Conservation (phyloP, 2,329 filamentous ascomycete species). For the Monilinia fructigena region DNA sequence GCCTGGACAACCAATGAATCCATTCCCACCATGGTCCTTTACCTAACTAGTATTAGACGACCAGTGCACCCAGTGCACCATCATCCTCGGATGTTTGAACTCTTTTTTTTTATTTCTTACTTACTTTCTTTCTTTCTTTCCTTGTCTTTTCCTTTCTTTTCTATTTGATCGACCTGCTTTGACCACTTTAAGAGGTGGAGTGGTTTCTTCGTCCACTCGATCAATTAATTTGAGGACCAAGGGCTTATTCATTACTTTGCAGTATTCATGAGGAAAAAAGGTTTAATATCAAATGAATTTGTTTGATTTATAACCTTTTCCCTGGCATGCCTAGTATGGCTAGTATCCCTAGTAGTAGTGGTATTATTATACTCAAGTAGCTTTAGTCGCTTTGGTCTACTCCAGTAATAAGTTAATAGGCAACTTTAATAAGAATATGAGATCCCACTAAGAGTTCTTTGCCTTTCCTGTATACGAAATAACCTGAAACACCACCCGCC, state of each 20-base stretch:
- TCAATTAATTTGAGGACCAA: neutral
- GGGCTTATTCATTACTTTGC: too few relatives aligned
- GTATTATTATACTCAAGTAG: too few relatives aligned
- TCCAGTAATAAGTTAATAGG: too few relatives aligned
- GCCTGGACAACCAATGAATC: constrained; percentile 15
- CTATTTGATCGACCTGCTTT: neutral
- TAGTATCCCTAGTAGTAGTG: neutral
- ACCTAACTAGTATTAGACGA: neutral
- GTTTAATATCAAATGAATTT: neutral
- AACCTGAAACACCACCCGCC: constrained; percentile 21
- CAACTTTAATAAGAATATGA: neutral
- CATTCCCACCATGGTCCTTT: constrained; percentile 12
- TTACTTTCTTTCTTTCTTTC: too few relatives aligned
- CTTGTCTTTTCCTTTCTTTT: neutral
- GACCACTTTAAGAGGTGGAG: constrained; percentile 12
- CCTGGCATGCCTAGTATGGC: neutral
- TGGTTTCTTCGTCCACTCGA: neutral
- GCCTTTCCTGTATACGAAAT: constrained; percentile 14
- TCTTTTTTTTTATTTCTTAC: neutral
- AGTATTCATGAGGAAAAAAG: neutral
- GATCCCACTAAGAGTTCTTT: constrained; percentile 9
- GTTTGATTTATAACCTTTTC: neutral
- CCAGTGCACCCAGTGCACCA: constrained; percentile 8
- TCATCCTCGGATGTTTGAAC: constrained; percentile 9
- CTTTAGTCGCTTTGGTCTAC: too few relatives aligned